A percentile compares a stretch with the other conserved stretches of the same genome.
phyloP scores from a whole-genome alignment of 257 asterid genomes.

The Solanum sejunctum region DNA sequence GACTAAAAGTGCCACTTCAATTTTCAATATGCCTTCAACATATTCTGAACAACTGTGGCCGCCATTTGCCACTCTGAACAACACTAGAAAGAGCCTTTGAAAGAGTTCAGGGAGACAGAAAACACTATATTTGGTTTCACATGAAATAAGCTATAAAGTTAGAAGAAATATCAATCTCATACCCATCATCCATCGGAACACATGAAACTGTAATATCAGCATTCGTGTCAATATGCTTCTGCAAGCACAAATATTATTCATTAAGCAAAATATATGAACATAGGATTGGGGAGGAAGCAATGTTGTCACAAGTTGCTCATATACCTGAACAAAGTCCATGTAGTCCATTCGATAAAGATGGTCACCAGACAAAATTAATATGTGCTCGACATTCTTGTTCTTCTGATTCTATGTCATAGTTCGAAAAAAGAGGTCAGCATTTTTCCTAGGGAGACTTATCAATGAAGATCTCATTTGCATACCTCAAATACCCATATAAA shows the following conservation, averaged over 20 bases:
- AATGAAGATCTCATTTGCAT: neutral
- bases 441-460: neutral
- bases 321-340: constrained; percentile 97
- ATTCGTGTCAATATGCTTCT: constrained; percentile 81
- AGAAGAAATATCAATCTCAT: neutral
- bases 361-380: constrained; percentile 83
- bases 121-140: neutral
- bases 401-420: constrained; percentile 55
- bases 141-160: neutral
- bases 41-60: neutral
- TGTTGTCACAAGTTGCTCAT: neutral
- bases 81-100: neutral
- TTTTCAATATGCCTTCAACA: neutral
- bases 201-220: constrained; percentile 97
- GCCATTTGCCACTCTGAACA: neutral
- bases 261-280: neutral
- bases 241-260: constrained; percentile 17
- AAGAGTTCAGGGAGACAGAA: neutral
- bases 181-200: constrained; percentile 92
- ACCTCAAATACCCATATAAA: constrained; percentile 95
- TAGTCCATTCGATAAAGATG: constrained; percentile 97
- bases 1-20: neutral
- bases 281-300: neutral
- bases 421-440: neutral
- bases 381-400: constrained; percentile 61